A percentile compares a stretch with the other conserved stretches of the same genome.
Conservation (phyloP, 225 moss, liverwort and hornwort genomes). For the Takakia lepidozioides region DNA sequence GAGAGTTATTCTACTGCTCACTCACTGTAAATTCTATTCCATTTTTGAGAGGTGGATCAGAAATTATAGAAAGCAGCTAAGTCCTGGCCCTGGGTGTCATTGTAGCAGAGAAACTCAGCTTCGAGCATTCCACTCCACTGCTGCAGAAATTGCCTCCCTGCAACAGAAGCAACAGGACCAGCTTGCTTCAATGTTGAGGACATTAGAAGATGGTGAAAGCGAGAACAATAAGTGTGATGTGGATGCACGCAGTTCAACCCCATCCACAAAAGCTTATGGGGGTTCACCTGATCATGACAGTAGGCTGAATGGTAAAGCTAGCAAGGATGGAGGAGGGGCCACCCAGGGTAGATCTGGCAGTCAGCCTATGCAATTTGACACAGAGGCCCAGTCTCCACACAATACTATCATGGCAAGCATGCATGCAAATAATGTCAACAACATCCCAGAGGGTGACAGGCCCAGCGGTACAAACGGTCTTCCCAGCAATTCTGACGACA, state of each 20-base stretch:
- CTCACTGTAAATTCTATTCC: too few species aligned
- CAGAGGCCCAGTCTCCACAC: constrained; percentile 7
- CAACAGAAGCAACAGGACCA: constrained; percentile 75
- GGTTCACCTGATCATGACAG: constrained; percentile 11
- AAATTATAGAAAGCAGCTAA: too few species aligned
- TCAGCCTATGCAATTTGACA: constrained; percentile 17
- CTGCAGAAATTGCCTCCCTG: constrained; percentile 74
- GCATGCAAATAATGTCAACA: constrained; percentile 9
- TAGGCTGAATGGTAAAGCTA: constrained; percentile 15
- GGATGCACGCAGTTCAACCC: constrained; percentile 33
- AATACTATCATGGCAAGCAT: background rate
- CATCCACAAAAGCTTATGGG: constrained; percentile 18
- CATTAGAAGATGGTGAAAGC: constrained; percentile 86
- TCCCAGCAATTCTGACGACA: constrained; percentile 22
- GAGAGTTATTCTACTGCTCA: too few species aligned
- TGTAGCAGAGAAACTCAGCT: constrained; percentile 97
- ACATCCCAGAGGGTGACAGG: constrained; percentile 13
- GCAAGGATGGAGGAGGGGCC: constrained; percentile 9
- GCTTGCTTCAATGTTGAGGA: constrained; percentile 71
- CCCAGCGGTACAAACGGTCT: constrained; percentile 21
- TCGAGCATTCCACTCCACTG: constrained; percentile 95
- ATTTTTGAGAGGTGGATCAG: too few species aligned
- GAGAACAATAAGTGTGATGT: constrained; percentile 43
- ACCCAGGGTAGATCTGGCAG: constrained; percentile 26
- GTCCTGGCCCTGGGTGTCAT: too few species aligned